These are phyloP conservation scores for Rhododendron vialii DNA, from an alignment of 148 eudicot genomes.

Conservation along the genomic window DNA sequence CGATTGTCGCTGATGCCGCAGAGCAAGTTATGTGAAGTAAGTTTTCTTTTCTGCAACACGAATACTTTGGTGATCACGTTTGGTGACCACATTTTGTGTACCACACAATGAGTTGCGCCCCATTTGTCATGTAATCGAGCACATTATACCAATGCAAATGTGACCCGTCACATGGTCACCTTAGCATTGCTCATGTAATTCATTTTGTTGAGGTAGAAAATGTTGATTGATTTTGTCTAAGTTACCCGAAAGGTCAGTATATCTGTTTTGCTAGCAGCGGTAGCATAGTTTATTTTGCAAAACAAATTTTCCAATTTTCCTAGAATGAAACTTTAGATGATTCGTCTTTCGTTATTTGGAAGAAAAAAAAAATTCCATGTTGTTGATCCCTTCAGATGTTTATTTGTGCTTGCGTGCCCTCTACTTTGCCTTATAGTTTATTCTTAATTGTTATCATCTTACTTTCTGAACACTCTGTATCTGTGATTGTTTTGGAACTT, in stretches of 20 bases:
- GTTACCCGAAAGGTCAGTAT: background rate
- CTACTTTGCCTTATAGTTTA: background rate
- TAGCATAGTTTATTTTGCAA: background rate
- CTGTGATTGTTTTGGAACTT: background rate
- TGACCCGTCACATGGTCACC: background rate
- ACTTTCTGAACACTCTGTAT: background rate
- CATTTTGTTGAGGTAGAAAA: background rate
- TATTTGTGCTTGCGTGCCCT: background rate
- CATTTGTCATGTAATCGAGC: background rate
- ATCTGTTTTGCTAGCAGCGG: background rate
- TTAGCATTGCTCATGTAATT: background rate
- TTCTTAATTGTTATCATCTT: background rate
- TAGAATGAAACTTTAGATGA: background rate
- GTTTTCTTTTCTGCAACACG: background rate
- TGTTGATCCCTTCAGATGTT: background rate
- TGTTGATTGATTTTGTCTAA: background rate
- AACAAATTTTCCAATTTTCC: background rate
- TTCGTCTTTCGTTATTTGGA: background rate
- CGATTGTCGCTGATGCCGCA: conserved; percentile 97
- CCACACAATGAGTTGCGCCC: background rate
- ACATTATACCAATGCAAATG: background rate
- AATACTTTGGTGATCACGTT: too few relatives aligned
- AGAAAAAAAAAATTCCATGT: background rate
- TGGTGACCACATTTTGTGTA: too few relatives aligned
- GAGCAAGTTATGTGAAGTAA: conserved; percentile 63